Conservation (phyloP, 495 filamentous ascomycete species). For the Xylaria bambusicola region DNA sequence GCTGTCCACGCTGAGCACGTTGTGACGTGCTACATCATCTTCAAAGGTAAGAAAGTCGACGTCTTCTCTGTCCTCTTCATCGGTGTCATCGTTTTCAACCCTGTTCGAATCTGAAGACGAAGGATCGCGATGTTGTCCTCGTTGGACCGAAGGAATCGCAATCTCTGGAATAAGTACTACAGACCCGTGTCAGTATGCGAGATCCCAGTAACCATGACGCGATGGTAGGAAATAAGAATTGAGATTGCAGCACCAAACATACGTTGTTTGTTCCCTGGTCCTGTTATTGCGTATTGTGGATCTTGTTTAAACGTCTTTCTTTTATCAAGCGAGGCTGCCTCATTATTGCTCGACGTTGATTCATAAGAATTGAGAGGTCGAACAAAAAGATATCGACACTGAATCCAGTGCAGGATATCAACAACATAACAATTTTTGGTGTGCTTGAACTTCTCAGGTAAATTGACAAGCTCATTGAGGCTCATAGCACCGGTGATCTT, state of each 20-base stretch:
- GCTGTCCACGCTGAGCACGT: neutral
- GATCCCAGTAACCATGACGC: neutral
- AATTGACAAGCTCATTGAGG: constrained; percentile 87
- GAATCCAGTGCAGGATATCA: constrained; percentile 80
- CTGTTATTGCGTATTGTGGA: constrained; percentile 6
- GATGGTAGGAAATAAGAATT: no score
- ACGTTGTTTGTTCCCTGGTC: neutral
- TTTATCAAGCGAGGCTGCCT: neutral
- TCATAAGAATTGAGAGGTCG: no score
- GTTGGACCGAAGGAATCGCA: constrained; percentile 20
- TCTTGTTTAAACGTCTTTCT: constrained; percentile 22
- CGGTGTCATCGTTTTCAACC: constrained; percentile 37
- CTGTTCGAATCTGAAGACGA: constrained; percentile 16
- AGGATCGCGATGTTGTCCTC: neutral
- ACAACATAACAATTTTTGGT: constrained; percentile 69
- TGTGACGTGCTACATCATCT: constrained; percentile 28
- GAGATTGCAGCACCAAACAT: neutral
- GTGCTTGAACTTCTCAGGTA: constrained; percentile 60
- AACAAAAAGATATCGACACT: constrained; percentile 86
- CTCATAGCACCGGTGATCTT: constrained; percentile 63
- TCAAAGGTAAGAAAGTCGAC: constrained; percentile 46
- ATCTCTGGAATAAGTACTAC: constrained; percentile 23
- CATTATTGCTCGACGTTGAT: neutral
- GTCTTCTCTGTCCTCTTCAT: constrained; percentile 57
- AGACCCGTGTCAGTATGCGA: neutral